A percentile compares a stretch with the other conserved stretches of the same genome.
phyloP scores from a whole-genome alignment of 73 alveolate species.

The Paramecium pentaurelia region DNA sequence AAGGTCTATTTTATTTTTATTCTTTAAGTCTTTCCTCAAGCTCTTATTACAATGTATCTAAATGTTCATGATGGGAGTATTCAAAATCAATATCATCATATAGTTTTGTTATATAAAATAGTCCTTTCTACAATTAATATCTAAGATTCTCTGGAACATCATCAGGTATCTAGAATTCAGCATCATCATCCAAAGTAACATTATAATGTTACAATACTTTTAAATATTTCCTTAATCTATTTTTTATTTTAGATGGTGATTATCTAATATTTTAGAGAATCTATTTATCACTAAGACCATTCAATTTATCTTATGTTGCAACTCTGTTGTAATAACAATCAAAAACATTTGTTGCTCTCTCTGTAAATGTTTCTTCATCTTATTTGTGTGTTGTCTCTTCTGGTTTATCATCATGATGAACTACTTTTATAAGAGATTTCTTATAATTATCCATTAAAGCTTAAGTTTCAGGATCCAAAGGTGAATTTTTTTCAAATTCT shows the following conservation, averaged over 20 bases:
- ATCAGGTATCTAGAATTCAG: neutral
- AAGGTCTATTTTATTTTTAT: neutral
- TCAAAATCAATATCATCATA: neutral
- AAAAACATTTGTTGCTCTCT: slow-evolving; percentile 30
- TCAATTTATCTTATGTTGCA: neutral
- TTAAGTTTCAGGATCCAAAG: neutral
- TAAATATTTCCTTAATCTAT: neutral
- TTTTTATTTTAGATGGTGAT: neutral
- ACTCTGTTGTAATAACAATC: neutral
- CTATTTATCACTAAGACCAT: neutral
- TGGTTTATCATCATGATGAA: neutral
- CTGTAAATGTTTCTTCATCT: neutral
- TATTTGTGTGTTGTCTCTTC: neutral
- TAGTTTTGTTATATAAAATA: neutral
- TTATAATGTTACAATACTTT: neutral
- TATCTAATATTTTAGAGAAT: neutral
- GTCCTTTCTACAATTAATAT: neutral
- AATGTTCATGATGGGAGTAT: neutral
- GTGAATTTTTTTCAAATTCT: neutral
- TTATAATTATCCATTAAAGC: slow-evolving; percentile 7
- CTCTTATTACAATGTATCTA: neutral
- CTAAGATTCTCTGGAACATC: neutral
- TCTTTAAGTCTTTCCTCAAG: neutral
- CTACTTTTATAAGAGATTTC: neutral
- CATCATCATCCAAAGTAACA: neutral